Conservation (phyloP, 768 basidiomycete genomes). For the Rhizopogon vesiculosus region DNA sequence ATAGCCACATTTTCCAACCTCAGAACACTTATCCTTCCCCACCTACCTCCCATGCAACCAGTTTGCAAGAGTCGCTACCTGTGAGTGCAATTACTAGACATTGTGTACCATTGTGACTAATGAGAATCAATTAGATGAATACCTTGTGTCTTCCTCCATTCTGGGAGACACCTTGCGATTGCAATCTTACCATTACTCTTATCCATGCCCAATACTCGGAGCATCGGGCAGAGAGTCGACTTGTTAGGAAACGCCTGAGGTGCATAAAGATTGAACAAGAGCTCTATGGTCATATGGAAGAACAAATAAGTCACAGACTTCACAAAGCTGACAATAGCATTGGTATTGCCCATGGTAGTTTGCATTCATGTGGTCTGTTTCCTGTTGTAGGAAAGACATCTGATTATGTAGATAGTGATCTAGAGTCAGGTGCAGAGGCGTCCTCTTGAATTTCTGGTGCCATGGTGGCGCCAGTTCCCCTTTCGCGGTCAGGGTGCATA, state of each 20-base stretch:
- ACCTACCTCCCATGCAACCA: background rate
- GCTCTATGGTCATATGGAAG: background rate
- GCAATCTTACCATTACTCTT: background rate
- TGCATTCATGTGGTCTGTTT: background rate
- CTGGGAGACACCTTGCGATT: background rate
- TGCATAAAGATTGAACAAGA: constrained; percentile 4
- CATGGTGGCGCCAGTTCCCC: too few relatives aligned
- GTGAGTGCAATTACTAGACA: background rate
- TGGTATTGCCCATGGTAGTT: background rate
- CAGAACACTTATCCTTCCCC: background rate
- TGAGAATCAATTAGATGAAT: background rate
- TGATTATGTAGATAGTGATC: background rate
- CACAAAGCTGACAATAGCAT: constrained; percentile 5
- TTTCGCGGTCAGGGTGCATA: too few relatives aligned
- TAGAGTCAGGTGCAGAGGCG: background rate
- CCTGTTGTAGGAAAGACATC: background rate
- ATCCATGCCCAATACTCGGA: background rate
- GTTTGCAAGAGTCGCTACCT: background rate
- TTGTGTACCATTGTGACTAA: background rate
- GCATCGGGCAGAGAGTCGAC: background rate
- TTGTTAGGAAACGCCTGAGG: background rate
- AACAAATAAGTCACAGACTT: background rate
- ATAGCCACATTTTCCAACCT: background rate
- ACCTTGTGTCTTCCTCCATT: background rate
- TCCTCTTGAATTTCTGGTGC: background rate